Evolutionary conservation across 306 rosid species (phyloP), one percentile per base, ranked within the genome.

Genomic region (Quercus engelmannii): DNA sequence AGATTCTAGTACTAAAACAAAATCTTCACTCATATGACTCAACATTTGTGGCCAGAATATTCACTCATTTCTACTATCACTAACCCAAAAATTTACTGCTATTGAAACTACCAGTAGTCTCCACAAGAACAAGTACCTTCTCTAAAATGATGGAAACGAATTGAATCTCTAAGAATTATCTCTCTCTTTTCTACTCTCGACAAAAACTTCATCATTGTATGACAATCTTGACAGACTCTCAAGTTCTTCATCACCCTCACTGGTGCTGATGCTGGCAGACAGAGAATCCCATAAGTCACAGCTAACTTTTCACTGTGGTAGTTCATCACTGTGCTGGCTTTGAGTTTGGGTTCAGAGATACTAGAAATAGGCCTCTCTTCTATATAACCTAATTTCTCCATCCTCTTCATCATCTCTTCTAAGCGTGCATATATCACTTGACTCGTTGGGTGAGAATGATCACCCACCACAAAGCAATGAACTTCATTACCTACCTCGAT

Each of bases 301-400:
- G 93, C 93, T 78, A 90, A 79, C 83, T 87, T 87, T 80, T 90
- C 93, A 74, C 93, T 87, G 70, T 90, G 89, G 85, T 84, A 76
- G 79, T 71, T 80, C 75, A 71, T 79, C 65, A 59, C 20, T 49
- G 18, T 31, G 15, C 55, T 70, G 69, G 54, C 55, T 3, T 64
- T 31, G 25, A 25, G 18, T 71, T 75, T 82, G 5, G 41, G 59
- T 57, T 75, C 82, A 65, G 78, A 75, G 20, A 59, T 67, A 72
- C 69, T 81, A 25, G 38, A 20, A 58, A 75, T 64, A 76, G 72
- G 73, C 61, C 19, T 72, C 19, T 65, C 83, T 46, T 52, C 69
- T 49, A 55, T 41, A 14, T 17, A 59, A 54, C 19, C 64, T 56
- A 55, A 75, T 70, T 76, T 84, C 73, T 80, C 80, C 33, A 85